Evolutionary conservation across 2,329 filamentous ascomycete genomes (phyloP).

Genomic region (Sporothrix pallida): DNA sequence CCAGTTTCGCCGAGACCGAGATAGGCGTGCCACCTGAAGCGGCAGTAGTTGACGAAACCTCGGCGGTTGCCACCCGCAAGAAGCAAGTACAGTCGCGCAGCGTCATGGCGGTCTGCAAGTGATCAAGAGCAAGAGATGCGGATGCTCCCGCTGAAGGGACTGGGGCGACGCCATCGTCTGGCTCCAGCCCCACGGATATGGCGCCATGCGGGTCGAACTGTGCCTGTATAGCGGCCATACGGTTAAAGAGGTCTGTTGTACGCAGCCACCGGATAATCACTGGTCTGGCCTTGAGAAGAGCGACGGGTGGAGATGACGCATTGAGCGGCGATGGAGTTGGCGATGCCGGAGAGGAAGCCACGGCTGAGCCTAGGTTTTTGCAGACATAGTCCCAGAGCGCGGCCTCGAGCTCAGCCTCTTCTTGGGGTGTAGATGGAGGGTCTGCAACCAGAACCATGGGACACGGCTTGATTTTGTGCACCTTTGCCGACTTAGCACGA

Average conservation of each 20-base stretch:
- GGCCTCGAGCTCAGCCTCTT: constrained; percentile 28
- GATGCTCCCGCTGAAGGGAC: neutral
- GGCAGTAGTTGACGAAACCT: constrained; percentile 51
- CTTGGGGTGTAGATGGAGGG: constrained; percentile 19
- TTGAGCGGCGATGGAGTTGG: neutral
- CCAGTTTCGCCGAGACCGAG: constrained; percentile 64
- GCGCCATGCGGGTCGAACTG: constrained; percentile 42
- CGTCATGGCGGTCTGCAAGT: constrained; percentile 76
- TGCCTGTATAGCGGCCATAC: constrained; percentile 49
- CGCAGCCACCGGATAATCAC: constrained; percentile 49
- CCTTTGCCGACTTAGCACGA: neutral
- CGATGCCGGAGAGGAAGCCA: constrained; percentile 35
- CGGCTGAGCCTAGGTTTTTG: constrained; percentile 47
- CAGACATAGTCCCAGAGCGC: constrained; percentile 41
- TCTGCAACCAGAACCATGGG: constrained; percentile 37
- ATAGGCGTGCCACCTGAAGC: neutral
- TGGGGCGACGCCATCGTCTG: neutral
- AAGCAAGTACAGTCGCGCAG: constrained; percentile 80
- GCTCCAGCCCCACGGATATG: constrained; percentile 15
- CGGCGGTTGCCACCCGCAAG: constrained; percentile 57
- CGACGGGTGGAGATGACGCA: neutral
- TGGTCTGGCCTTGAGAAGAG: constrained; percentile 39
- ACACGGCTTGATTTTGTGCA: constrained; percentile 38
- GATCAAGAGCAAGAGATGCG: constrained; percentile 44
- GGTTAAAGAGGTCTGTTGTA: constrained; percentile 49